A percentile compares a stretch with the other conserved stretches of the same genome.
Conservation (phyloP, 2,329 filamentous ascomycete species). For the Chaetomiaceae sp. region DNA sequence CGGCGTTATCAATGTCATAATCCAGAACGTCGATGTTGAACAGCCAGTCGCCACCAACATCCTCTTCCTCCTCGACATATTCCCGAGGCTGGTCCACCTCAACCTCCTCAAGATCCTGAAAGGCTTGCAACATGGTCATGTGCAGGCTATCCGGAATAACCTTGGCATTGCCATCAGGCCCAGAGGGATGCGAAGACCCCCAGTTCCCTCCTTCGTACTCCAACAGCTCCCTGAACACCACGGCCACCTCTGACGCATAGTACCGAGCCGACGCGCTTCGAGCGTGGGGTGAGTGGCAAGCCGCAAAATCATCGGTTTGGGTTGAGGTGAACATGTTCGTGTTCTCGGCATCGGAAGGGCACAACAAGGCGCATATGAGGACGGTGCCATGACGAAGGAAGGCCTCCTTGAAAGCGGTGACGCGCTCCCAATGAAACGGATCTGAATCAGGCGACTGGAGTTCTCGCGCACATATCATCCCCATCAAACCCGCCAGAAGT, state of each 20-base stretch:
- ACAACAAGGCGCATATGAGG: slow-evolving; percentile 1
- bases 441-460: background rate
- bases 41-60: background rate
- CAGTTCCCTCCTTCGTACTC: slow-evolving; percentile 1
- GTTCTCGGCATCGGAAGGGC: background rate
- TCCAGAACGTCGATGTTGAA: background rate
- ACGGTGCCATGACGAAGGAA: slow-evolving; percentile 7
- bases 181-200: background rate
- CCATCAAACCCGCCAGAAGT: background rate
- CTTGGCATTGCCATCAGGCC: background rate
- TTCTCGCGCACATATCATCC: background rate
- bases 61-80: background rate
- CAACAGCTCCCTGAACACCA: slow-evolving; percentile 3
- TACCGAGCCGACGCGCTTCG: background rate
- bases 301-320: background rate
- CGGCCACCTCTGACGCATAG: background rate
- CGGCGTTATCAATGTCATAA: background rate
- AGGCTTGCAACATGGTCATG: slow-evolving; percentile 10
- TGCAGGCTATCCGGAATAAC: slow-evolving; percentile 2
- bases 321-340: background rate
- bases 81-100: background rate
- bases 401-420: slow-evolving; percentile 6
- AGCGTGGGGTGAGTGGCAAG: background rate
- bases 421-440: slow-evolving; percentile 1
- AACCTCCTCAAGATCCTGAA: background rate